Percentiles rank a stretch among this genome's conserved stretches.
Evolutionary conservation across 2,329 filamentous ascomycete species (phyloP).

Genomic region (Sporothrix inflata): DNA sequence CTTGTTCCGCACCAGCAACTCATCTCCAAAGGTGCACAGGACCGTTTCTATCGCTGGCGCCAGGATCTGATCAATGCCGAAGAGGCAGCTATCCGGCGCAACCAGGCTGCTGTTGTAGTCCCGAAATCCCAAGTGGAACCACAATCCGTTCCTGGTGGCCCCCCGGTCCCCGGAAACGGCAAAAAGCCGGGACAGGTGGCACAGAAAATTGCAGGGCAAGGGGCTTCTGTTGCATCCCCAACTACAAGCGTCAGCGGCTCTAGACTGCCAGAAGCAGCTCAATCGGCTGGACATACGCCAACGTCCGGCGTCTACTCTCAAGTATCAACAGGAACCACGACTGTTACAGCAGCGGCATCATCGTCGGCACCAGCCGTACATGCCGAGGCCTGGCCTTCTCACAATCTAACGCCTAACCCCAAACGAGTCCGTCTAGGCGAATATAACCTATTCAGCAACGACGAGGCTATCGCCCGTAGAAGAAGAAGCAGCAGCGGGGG

Average conservation of each 20-base stretch:
- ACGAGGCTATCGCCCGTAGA: not conserved
- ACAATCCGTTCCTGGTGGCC: not conserved
- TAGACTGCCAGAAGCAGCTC: not conserved
- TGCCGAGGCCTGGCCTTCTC: not conserved
- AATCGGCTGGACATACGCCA: not conserved
- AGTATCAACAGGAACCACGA: not conserved
- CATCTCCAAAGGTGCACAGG: conserved; percentile 76
- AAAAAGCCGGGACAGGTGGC: not conserved
- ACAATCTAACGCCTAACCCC: conserved; percentile 10
- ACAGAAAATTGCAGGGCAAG: not conserved
- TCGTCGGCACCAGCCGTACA: not conserved
- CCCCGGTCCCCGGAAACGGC: not conserved
- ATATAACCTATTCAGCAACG: conserved; percentile 11
- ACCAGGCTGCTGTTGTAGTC: not conserved
- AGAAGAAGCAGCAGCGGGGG: conserved; percentile 18
- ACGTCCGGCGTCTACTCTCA: not conserved
- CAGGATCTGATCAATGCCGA: conserved; percentile 63
- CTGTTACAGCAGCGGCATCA: not conserved
- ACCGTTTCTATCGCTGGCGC: conserved; percentile 79
- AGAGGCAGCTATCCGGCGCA: conserved; percentile 33
- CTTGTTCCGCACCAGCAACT: conserved; percentile 75
- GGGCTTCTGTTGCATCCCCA: not conserved
- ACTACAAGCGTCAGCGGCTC: not conserved
- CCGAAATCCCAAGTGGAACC: not conserved
- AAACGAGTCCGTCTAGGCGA: conserved; percentile 27